Percentiles rank a stretch among this genome's conserved stretches.
phyloP scores from a whole-genome alignment of 192 early-diverging fungal species.

The Backusella australiensis region DNA sequence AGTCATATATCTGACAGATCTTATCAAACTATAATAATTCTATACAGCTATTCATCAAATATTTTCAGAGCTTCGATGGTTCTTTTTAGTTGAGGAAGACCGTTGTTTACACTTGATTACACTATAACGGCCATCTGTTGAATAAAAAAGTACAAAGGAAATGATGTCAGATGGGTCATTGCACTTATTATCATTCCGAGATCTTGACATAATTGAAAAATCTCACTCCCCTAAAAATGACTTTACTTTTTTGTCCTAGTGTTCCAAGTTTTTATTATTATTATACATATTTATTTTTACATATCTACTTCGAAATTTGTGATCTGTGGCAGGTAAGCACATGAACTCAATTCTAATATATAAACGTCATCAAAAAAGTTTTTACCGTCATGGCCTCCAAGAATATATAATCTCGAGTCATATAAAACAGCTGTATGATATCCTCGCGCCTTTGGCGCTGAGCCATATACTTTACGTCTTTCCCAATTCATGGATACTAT shows the following conservation, averaged over 20 bases:
- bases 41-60: neutral
- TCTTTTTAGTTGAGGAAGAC: neutral
- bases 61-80: neutral
- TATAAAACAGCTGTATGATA: conserved; percentile 80
- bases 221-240: neutral
- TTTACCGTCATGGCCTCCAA: conserved; percentile 87
- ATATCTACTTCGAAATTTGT: conserved; percentile 72
- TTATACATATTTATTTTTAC: neutral
- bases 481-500: conserved; percentile 85
- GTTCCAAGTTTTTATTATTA: neutral
- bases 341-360: conserved; percentile 76
- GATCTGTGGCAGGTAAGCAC: conserved; percentile 88
- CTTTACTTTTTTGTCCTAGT: neutral
- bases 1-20: neutral
- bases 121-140: neutral
- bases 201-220: neutral
- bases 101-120: neutral
- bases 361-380: conserved; percentile 83
- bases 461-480: conserved; percentile 64
- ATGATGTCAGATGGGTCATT: neutral
- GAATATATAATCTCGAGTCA: conserved; percentile 78
- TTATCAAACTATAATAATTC: neutral
- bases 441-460: conserved; percentile 66
- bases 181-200: neutral
- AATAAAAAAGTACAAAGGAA: neutral